Evolutionary conservation across 805 yeast genomes (phyloP), one percentile per base, ranked within the genome.

Genomic region (Wickerhamiella kurtzmanii): DNA sequence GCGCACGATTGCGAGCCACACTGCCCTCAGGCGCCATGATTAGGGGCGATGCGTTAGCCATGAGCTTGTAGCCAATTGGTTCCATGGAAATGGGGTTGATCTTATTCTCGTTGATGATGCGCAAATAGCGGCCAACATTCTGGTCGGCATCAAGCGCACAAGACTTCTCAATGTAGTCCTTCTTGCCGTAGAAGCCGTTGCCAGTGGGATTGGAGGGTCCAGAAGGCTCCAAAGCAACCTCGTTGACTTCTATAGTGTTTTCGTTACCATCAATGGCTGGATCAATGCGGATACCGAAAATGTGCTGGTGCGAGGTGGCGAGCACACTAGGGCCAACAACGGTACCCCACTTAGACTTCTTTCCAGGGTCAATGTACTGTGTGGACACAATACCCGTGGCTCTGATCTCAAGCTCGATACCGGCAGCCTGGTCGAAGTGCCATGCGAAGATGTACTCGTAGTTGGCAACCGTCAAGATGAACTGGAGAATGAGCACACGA

Each of bases 341-440:
- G 21, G 88, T 82, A 57, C 87, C 88, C 62, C 67, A 69, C 50
- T 82, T 82, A 72, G 79, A 54, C 43, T 79, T 82, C 51, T 72
- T 73, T 59, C 73, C 76, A 53, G 77, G 79, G 52, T 82, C 88
- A 52, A 81, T 77, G 60, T 89, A 88, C 81, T 79, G 81, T 46
- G 94, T 82, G 19, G 89, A 82, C 55, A 82, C 71, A 58, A 82
- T 81, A 71, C 94, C 94, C 47, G 92, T 82, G 48, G 92, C 92
- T 65, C 89, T 76, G 50, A 80, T 80, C 64, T 83, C 86, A 49
- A 82, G 78, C 54, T 77, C 80, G 56, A 82, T 76, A 46, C 79
- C 77, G 58, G 88, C 94, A 53, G 80, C 87, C 67, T 77, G 85
- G 58, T 78, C 83, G 59, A 82, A 78, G 59, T 81, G 74, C 60